Conservation (phyloP, 2,329 filamentous ascomycete genomes). For the Xylaria sp. region DNA sequence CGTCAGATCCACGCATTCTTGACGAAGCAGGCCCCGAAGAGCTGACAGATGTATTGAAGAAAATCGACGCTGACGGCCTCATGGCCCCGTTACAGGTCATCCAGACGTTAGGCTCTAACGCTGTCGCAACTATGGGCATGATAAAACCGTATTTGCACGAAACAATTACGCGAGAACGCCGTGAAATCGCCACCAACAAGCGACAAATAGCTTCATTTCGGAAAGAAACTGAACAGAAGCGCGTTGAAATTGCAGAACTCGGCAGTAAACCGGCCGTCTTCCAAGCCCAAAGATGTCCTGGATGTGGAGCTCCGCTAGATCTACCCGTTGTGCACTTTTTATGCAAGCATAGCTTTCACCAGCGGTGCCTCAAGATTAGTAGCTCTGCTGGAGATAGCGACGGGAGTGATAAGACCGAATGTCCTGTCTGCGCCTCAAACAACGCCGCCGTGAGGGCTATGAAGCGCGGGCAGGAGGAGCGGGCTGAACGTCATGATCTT, state of each 20-base stretch:
- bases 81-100: slow-evolving; percentile 98
- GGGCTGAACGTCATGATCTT: slow-evolving; percentile 86
- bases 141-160: slow-evolving; percentile 91
- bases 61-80: slow-evolving; percentile 88
- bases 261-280: slow-evolving; percentile 86
- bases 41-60: slow-evolving; percentile 80
- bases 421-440: slow-evolving; percentile 83
- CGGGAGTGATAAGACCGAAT: slow-evolving; percentile 75
- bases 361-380: slow-evolving; percentile 78
- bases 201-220: slow-evolving; percentile 86
- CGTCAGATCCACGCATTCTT: slow-evolving; percentile 82
- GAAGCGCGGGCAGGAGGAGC: slow-evolving; percentile 85
- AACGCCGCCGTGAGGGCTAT: slow-evolving; percentile 93
- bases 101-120: slow-evolving; percentile 77
- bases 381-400: slow-evolving; percentile 47
- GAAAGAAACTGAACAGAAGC: slow-evolving; percentile 82
- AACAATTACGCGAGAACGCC: slow-evolving; percentile 88
- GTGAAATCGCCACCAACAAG: slow-evolving; percentile 84
- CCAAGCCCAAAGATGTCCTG: slow-evolving; percentile 87
- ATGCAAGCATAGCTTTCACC: slow-evolving; percentile 97
- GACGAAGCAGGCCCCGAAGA: slow-evolving; percentile 87
- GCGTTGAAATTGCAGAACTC: slow-evolving; percentile 81
- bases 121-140: slow-evolving; percentile 95
- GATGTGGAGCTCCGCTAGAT: slow-evolving; percentile 82
- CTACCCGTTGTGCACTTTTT: slow-evolving; percentile 94